Evolutionary conservation across 2,329 filamentous ascomycete species (phyloP).

Genomic region (Alternaria tenuissima): DNA sequence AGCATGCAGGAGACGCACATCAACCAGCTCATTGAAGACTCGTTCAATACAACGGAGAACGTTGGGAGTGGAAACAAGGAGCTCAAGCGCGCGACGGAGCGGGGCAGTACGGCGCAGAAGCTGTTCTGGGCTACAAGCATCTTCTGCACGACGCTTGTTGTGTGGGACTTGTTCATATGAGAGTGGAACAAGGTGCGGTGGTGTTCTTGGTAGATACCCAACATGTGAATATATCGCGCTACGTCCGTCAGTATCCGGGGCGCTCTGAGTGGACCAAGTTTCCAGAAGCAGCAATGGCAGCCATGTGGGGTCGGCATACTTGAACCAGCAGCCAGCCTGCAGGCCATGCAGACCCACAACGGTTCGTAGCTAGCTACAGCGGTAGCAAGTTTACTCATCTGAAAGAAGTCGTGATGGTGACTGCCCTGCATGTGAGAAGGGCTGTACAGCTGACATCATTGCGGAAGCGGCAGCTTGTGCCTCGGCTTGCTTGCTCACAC

Average conservation of each 20-base stretch:
- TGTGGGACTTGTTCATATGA: conserved; percentile 61
- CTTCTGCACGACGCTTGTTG: conserved; percentile 56
- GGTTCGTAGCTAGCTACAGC: conserved; percentile 1
- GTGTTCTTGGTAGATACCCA: conserved; percentile 14
- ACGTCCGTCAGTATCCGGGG: conserved; percentile 16
- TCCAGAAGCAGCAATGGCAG: conserved; percentile 29
- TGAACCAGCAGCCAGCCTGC: conserved; percentile 4
- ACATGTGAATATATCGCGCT: conserved; percentile 19
- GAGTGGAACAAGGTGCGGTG: not conserved
- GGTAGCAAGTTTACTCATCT: not conserved
- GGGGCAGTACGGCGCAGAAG: conserved; percentile 59
- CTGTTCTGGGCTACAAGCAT: conserved; percentile 58
- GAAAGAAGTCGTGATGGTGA: not conserved
- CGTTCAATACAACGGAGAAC: conserved; percentile 82
- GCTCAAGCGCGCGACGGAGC: conserved; percentile 78
- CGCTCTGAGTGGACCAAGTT: conserved; percentile 22
- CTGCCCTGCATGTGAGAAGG: conserved; percentile 36
- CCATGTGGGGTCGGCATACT: conserved; percentile 19
- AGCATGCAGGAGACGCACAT: conserved; percentile 88
- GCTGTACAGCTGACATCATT: conserved; percentile 27
- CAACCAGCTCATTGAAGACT: conserved; percentile 85
- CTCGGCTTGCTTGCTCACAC: conserved; percentile 37
- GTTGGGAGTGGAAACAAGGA: conserved; percentile 90
- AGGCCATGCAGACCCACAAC: conserved; percentile 24
- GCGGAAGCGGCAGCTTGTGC: conserved; percentile 24